Conservation (phyloP, 345 rosid genomes). For the Ceriops zippeliana region DNA sequence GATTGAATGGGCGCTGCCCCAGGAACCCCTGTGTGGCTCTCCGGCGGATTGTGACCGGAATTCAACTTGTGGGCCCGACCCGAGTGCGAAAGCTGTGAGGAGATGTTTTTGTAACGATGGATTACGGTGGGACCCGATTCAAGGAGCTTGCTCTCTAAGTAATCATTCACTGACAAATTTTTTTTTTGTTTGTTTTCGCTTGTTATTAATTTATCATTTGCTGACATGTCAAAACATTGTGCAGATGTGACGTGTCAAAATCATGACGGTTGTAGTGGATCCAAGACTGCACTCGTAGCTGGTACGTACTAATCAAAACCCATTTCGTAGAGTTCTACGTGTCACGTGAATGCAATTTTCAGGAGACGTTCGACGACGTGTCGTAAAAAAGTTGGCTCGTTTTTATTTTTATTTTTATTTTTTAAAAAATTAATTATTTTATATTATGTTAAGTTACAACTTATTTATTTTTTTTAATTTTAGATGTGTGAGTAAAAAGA, state of each 20-base stretch:
- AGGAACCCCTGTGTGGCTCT: conserved; percentile 34
- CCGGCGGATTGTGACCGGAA: conserved; percentile 40
- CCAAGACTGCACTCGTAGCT: conserved; percentile 38
- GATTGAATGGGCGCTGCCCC: conserved; percentile 41
- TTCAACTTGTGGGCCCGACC: conserved; percentile 37
- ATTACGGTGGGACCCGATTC: conserved; percentile 34
- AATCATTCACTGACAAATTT: not conserved
- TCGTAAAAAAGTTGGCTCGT: no score
- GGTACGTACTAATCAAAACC: conserved; percentile 17
- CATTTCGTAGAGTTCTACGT: not conserved
- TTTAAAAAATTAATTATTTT: no score
- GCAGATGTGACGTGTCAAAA: conserved; percentile 38
- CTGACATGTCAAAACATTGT: not conserved
- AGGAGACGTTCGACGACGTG: no score
- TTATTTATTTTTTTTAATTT: no score
- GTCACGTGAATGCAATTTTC: no score
- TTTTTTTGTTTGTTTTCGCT: not conserved
- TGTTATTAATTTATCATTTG: not conserved
- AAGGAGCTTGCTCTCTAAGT: conserved; percentile 32
- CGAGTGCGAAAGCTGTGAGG: not conserved
- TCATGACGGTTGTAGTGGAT: conserved; percentile 32
- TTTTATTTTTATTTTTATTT: no score
- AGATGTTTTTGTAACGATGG: conserved; percentile 38
- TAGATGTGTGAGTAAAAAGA: no score
- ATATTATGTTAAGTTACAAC: no score